Evolutionary conservation across 805 yeast species (phyloP), one percentile per base, ranked within the genome.

Genomic region (Isabelozyma pseudorhagii): DNA sequence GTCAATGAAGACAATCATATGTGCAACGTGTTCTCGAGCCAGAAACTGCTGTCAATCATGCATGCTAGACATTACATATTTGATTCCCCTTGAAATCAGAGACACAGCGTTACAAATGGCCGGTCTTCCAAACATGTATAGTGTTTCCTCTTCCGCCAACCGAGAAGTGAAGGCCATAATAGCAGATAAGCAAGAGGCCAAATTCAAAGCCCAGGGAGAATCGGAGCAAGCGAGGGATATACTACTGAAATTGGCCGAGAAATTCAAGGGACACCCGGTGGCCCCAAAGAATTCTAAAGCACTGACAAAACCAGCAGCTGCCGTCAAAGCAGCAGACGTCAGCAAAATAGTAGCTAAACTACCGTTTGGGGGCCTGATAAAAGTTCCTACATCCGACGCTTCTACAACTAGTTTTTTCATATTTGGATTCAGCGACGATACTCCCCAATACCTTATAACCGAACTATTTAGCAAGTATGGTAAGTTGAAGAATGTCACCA

Each of bases 1-100:
- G 44, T 69, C 81, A 52, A 76, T 78, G 50, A 82, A 80, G 56
- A 90, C 97, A 2, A 66, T 82, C 1, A 81, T 93, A 15, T 93
- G 99, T 68, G 62, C 71, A 36, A 82, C 92, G 0, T 93, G 99
- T 71, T 83, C 97, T 0, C 72, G 84, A 40, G 82, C 85, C 42
- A 78, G 85, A 51, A 86, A 89, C 67, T 86, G 96, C 58, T 93
- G 99, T 62, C 98, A 94, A 64, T 71, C 83, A 21, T 93, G 99
- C 65, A 79, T 90, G 81, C 65, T 87, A 34, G 98, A 93, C 68
- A 69, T 92, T 40, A 81, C 85, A 28, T 88, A 83, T 69, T 89
- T 91, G 3, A 81, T 94, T n/a, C 89, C 96, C 0, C 63, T 90
- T 14, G 81, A 84, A 9, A 69, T 90, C 6, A 74, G 97, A 54